Base-by-base conservation (phyloP, 1,284 basidiomycete species). In the Gymnopus androsaceus region DNA sequence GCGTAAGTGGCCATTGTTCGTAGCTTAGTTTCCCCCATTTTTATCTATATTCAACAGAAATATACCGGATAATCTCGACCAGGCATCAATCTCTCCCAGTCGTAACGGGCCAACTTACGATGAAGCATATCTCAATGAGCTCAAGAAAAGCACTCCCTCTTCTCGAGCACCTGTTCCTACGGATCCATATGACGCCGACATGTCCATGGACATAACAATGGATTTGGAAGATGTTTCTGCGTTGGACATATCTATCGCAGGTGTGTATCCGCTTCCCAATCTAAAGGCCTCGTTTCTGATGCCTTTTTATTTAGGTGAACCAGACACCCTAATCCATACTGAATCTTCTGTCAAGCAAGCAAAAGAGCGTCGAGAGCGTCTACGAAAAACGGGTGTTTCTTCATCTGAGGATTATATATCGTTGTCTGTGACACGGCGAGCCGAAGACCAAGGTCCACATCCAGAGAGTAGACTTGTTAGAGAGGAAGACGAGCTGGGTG, bases 401-500 rank as follows among this genome's bases (percentile, higher is more conserved):
- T 72, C 68, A 19, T 82, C 79, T 37, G 88, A 92, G 45, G 94
- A 94, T 46, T 97, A 85, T 63, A 92, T 98, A 31, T 92, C 94
- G 0, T 73, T 98, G 9, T 87, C 88, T 9, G 78, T 93, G 2
- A 79, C 81, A 9, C 80, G 80, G 63, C 71, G 72, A 44, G 81
- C 85, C 27, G 71, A 73, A 28, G 68, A 78, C 15, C 76, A 82
- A 62, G 91, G 92, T 0, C 92, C 92, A n/a, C 92, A 94, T 78
- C 93, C 92, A 9, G 91, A 92, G 64, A 94, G 91, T 65, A 80
- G 95, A 15, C 73, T 98, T 15, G 75, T 94, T 72, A 75, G 95
- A 52, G 95, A 98, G 71, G 95, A 97, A 41, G 95, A 98, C 68
- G 93, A 96, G 63, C 70, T 92, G 2, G 95, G 94, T 1, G 94